Evolutionary conservation across 1,139 yeast species (phyloP), one percentile per base, ranked within the genome.

Genomic region (Candida tropicalis): DNA sequence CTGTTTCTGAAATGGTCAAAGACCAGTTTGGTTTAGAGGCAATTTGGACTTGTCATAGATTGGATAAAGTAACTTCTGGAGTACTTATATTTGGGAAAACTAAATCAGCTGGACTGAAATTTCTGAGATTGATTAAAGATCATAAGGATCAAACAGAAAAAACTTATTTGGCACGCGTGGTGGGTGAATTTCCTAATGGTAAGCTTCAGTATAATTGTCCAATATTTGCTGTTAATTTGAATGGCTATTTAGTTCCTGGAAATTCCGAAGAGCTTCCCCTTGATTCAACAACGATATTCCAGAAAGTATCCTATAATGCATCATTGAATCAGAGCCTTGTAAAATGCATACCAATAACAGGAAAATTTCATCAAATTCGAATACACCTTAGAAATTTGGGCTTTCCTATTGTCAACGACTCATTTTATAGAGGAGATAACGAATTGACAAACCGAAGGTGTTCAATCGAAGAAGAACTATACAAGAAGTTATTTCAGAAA

Each of bases 1-100:
- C 88, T 0, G 57, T 86, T 17, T 77, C 84, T 0, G 88, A 84
- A 57, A 68, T 84, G 0, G 50, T 84, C 42, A 75, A 77, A 48
- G 52, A 58, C 16, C 78, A 78, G 39, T 48, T 61, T 26, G 52
- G 56, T 0, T 49, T 69, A 2, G 57, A 55, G 2, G 55, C 64
- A 10, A 64, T 77, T 2, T 71, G 77, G 65, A 84, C 88, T 0
- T 80, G 87, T 51, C 87, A 85, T 57, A 66, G 96, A 34, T 61
- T 87, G 11, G 96, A 87, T 57, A 80, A 81, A 55, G 75, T 81
- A 2, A 87, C 96, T 0, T 84, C 93, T 11, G 96, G 96, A 0
- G 62, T 87, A 0, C 63, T 86, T 39, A 73, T 87, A 1, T 56
- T 87, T 41, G 87, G 81, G 0, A 79, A 77, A 50, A 69, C 69